Evolutionary conservation across 2,329 filamentous ascomycete genomes (phyloP).

Genomic region (Pezicula radicicola): DNA sequence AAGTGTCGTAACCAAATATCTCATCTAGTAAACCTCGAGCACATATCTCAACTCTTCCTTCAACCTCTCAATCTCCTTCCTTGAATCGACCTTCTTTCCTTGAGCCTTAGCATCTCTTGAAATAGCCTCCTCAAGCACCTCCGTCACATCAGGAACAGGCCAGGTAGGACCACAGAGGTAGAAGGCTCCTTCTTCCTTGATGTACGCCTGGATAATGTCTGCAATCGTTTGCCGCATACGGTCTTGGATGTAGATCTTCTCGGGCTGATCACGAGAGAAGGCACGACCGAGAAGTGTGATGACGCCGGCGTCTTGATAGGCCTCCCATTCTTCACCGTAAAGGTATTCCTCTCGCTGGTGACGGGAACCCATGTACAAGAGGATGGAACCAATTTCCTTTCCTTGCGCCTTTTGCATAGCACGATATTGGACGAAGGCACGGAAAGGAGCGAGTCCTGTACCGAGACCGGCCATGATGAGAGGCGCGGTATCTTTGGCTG

Average conservation of each 20-base stretch:
- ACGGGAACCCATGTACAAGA: constrained; percentile 94
- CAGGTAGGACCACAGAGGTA: constrained; percentile 98
- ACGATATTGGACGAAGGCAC: constrained; percentile 96
- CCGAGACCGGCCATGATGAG: constrained; percentile 99
- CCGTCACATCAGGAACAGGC: constrained; percentile 96
- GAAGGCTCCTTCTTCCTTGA: constrained; percentile 85
- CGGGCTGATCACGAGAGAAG: constrained; percentile 92
- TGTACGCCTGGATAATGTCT: constrained; percentile 83
- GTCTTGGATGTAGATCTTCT: constrained; percentile 99
- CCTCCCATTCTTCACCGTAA: constrained; percentile 99
- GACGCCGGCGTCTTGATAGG: constrained; percentile 91
- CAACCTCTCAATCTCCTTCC: constrained; percentile 92
- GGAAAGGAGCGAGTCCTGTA: constrained; percentile 97
- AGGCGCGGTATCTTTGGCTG: constrained; percentile 78
- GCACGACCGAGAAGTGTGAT: constrained; percentile 91
- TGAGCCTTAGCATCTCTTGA: constrained; percentile 65
- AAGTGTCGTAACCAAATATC: not conserved
- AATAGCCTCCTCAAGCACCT: constrained; percentile 91
- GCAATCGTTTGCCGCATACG: constrained; percentile 86
- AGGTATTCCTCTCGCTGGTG: constrained; percentile 98
- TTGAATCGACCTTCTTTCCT: constrained; percentile 78
- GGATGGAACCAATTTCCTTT: constrained; percentile 87
- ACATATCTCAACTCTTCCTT: constrained; percentile 96
- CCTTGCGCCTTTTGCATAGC: constrained; percentile 98
- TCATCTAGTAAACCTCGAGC: constrained; percentile 82